phyloP scores from a whole-genome alignment of 352 stramenopile species.

The Thalassiosira allenii region DNA sequence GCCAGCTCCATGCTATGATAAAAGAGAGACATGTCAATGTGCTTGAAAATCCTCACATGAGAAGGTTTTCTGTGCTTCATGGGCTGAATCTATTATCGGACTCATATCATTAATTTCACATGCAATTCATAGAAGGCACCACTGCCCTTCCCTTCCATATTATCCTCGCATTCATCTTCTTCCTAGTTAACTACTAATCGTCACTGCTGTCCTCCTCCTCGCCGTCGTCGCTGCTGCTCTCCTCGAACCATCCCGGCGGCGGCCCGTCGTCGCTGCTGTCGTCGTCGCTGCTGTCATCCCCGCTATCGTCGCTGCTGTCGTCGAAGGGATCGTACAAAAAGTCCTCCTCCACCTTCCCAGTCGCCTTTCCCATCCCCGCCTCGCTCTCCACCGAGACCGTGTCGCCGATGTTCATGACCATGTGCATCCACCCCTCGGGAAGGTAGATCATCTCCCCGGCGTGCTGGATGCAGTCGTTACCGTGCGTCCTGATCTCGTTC shows the following conservation, averaged over 20 bases:
- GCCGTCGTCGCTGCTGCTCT: no score
- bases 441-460: slow-evolving; percentile 62
- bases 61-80: no score
- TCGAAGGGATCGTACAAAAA: slow-evolving; percentile 47
- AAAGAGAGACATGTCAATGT: no score
- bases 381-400: slow-evolving; percentile 59
- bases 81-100: no score
- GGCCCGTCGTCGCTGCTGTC: no score
- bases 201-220: slow-evolving; percentile 1
- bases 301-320: slow-evolving; percentile 30
- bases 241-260: no score
- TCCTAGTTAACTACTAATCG: neutral
- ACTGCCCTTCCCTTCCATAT: no score
- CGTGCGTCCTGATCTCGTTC: slow-evolving; percentile 46
- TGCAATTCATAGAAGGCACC: no score
- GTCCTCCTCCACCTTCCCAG: slow-evolving; percentile 51
- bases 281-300: slow-evolving; percentile 19
- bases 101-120: no score
- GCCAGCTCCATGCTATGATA: no score
- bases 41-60: no score
- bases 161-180: no score
- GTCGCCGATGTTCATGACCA: slow-evolving; percentile 65
- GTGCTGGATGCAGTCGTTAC: slow-evolving; percentile 58
- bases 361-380: slow-evolving; percentile 40
- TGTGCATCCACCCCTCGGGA: slow-evolving; percentile 56